Percentiles rank a stretch among this genome's conserved stretches.
phyloP scores from a whole-genome alignment of 495 filamentous ascomycete species.

The Penicillium chermesinum region DNA sequence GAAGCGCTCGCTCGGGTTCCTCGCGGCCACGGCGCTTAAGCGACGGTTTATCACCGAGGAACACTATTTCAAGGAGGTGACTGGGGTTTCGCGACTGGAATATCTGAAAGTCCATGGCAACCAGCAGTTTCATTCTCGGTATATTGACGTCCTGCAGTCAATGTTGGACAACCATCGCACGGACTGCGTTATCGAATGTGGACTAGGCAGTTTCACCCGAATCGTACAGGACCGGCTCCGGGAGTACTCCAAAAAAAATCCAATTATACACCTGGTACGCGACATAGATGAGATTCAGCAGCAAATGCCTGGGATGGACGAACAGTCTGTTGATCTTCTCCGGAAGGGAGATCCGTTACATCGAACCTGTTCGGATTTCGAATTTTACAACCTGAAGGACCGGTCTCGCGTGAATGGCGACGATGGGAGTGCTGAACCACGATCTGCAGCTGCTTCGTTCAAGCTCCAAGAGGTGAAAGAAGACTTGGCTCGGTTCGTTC shows the following conservation, averaged over 20 bases:
- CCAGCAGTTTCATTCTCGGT: conserved; percentile 59
- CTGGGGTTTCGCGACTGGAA: conserved; percentile 57
- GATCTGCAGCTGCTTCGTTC: conserved; percentile 53
- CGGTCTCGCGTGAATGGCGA: conserved; percentile 26
- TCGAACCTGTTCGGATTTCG: conserved; percentile 67
- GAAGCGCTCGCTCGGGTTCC: conserved; percentile 73
- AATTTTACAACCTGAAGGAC: conserved; percentile 70
- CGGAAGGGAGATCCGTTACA: conserved; percentile 50
- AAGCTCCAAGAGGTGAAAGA: conserved; percentile 69
- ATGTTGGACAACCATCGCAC: conserved; percentile 61
- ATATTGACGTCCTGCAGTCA: conserved; percentile 59
- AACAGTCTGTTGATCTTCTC: conserved; percentile 49
- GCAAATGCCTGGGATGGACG: conserved; percentile 54
- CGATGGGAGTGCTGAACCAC: conserved; percentile 38
- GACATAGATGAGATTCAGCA: conserved; percentile 60
- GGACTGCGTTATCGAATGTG: conserved; percentile 69
- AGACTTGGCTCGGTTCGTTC: conserved; percentile 67
- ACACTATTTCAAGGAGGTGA: conserved; percentile 65
- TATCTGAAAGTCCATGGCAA: conserved; percentile 60
- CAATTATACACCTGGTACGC: conserved; percentile 68
- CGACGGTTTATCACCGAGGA: conserved; percentile 73
- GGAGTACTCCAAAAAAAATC: conserved; percentile 57
- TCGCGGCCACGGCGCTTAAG: conserved; percentile 68
- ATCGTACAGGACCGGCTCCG: conserved; percentile 54
- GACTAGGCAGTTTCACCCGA: conserved; percentile 53